Base-by-base conservation (phyloP, 805 yeast species). In the Candida endomychidarum region DNA sequence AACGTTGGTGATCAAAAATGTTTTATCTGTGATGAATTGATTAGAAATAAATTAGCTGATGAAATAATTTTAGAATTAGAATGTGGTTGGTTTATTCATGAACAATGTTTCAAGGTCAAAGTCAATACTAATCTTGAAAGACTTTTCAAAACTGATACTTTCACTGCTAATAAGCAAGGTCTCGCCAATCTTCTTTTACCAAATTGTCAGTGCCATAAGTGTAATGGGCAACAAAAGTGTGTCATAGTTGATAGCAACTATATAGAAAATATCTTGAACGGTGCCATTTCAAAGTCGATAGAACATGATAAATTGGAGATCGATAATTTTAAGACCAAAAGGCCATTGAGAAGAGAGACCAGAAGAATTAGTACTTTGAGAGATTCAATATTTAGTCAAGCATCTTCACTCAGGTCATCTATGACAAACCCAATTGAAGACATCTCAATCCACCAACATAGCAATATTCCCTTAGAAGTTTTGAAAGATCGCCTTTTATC, bases 21-120 rank as follows among this genome's bases (percentile, higher is more conserved):
- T 44, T 70, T 70, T 38, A 63, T 81, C 11, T 81, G 88, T 52
- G 71, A 71, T 5, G 80, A 80, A 37, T 63, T 69, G 2, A 55
- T 80, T 4, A 64, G 67, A 12, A 65, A 70, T 20, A 74, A 72
- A 34, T 59, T 74, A 19, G 57, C 57, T 14, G 63, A 70, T 8
- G 81, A 72, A 48, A 65, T 61, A 32, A 56, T 78, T 2, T 57
- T 80, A 10, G 72, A 70, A 41, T 59, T 81, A 22, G 56, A 56
- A 27, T 81, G 88, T 58, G 75, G 72, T 1, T 85, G 81, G 52
- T 56, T 63, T 31, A 63, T 72, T 27, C 88, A 81, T 53, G 81
- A 77, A 37, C 77, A 78, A 40, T 81, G 88, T 52, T 63, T 80
- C 11, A 42, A 60, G 2, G 53, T 78, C 2, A 32, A 46, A 3